Conservation (phyloP, 2,329 filamentous ascomycete genomes). For the Verticillium albo-atrum region DNA sequence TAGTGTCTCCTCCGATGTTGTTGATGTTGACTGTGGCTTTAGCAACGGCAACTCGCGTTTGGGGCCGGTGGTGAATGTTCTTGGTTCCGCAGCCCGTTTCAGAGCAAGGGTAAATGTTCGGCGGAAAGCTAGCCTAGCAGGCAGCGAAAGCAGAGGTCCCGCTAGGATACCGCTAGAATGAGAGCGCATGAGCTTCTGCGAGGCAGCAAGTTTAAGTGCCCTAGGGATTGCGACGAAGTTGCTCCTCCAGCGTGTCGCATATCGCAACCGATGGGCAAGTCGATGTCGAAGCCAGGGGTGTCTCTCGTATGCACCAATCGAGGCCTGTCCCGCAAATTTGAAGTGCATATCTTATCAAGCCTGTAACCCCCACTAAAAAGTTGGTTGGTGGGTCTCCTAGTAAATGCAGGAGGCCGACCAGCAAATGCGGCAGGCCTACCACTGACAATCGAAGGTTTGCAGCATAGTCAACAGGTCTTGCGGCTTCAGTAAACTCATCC, state of each 20-base stretch:
- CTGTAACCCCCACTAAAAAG: conserved; percentile 16
- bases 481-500: neutral
- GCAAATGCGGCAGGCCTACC: too few relatives aligned
- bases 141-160: neutral
- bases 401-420: too few relatives aligned
- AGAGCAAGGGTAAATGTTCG: neutral
- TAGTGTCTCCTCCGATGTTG: neutral
- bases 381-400: conserved; percentile 1
- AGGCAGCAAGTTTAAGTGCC: neutral
- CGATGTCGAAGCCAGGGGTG: neutral
- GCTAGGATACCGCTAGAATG: neutral
- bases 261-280: neutral
- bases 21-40: neutral
- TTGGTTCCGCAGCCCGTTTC: neutral
- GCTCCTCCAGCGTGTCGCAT: neutral
- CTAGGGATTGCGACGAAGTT: neutral
- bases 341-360: neutral
- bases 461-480: neutral
- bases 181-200: neutral
- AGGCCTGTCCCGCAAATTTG: neutral
- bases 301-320: neutral
- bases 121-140: neutral
- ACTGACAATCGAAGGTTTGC: neutral
- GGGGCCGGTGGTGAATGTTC: neutral
- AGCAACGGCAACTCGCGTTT: neutral